Percentiles rank a stretch among this genome's conserved stretches.
Evolutionary conservation across 495 filamentous ascomycete species (phyloP).

Genomic region (Penicillium waksmanii): DNA sequence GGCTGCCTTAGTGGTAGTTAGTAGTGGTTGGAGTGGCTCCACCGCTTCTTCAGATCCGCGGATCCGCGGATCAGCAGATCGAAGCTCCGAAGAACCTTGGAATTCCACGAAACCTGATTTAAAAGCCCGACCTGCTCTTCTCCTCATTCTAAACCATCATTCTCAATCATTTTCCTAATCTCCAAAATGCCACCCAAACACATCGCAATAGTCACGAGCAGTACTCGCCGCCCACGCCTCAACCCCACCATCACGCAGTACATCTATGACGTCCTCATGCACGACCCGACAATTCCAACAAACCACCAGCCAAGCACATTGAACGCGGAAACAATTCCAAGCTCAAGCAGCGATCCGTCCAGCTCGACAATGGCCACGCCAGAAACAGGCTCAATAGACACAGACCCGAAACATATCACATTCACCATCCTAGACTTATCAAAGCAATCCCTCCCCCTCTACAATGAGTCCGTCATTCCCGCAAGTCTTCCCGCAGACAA

Average conservation of each 20-base stretch:
- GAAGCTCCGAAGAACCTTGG: background rate
- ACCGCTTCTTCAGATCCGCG: background rate
- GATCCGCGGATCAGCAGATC: slow-evolving; percentile 11
- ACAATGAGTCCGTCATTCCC: slow-evolving; percentile 56
- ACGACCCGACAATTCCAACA: slow-evolving; percentile 28
- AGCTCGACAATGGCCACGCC: too few species aligned
- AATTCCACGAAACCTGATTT: background rate
- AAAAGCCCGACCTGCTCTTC: background rate
- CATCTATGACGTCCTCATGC: slow-evolving; percentile 29
- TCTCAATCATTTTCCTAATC: background rate
- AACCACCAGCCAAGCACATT: slow-evolving; percentile 6
- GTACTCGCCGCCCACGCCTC: slow-evolving; percentile 30
- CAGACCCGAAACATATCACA: slow-evolving; percentile 27
- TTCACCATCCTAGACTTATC: slow-evolving; percentile 50
- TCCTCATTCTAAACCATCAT: background rate
- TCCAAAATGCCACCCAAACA: slow-evolving; percentile 26
- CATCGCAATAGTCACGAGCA: slow-evolving; percentile 34
- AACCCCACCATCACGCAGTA: slow-evolving; percentile 35
- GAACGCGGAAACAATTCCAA: background rate
- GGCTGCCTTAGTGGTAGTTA: too few species aligned
- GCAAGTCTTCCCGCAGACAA: slow-evolving; percentile 45
- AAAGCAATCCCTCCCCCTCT: slow-evolving; percentile 59
- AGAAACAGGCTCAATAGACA: slow-evolving; percentile 8
- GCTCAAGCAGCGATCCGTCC: too few species aligned
- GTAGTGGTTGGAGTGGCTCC: too few species aligned